Evolutionary conservation across 805 yeast species (phyloP).

Genomic region (Starmerella kuoi): DNA sequence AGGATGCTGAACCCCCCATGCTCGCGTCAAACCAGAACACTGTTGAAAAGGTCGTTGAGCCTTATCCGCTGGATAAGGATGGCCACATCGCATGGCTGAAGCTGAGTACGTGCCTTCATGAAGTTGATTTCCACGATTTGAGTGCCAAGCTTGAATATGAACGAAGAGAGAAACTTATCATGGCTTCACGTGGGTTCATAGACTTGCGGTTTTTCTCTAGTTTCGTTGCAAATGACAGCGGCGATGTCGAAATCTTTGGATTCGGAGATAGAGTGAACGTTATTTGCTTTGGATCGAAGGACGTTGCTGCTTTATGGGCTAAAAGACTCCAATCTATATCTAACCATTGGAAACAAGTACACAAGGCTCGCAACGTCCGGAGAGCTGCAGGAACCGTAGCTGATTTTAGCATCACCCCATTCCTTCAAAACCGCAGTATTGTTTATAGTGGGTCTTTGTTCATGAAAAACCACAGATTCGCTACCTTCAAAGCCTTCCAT

Average conservation of each 20-base stretch:
- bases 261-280: slow-evolving; percentile 19
- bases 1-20: slow-evolving; percentile 46
- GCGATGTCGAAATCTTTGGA: slow-evolving; percentile 18
- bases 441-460: slow-evolving; percentile 55
- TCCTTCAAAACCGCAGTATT: slow-evolving; percentile 49
- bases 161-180: slow-evolving; percentile 44
- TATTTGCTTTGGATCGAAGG: slow-evolving; percentile 25
- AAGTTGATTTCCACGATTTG: slow-evolving; percentile 40
- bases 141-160: slow-evolving; percentile 54
- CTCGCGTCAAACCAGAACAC: slow-evolving; percentile 23
- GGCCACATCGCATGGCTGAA: slow-evolving; percentile 47
- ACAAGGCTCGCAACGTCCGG: slow-evolving; percentile 30
- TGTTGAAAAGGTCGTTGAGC: slow-evolving; percentile 34
- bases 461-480: slow-evolving; percentile 56
- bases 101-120: slow-evolving; percentile 28
- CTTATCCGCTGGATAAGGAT: slow-evolving; percentile 40
- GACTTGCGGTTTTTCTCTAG: slow-evolving; percentile 41
- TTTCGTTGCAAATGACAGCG: slow-evolving; percentile 23
- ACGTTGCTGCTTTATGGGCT: slow-evolving; percentile 47
- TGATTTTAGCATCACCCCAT: slow-evolving; percentile 31
- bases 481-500: slow-evolving; percentile 48
- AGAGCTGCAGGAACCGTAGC: slow-evolving; percentile 6
- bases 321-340: not conserved
- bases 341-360: slow-evolving; percentile 49
- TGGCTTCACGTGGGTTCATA: slow-evolving; percentile 48